phyloP scores from a whole-genome alignment of 2,329 filamentous ascomycete species.

The Xylariaceae sp. region DNA sequence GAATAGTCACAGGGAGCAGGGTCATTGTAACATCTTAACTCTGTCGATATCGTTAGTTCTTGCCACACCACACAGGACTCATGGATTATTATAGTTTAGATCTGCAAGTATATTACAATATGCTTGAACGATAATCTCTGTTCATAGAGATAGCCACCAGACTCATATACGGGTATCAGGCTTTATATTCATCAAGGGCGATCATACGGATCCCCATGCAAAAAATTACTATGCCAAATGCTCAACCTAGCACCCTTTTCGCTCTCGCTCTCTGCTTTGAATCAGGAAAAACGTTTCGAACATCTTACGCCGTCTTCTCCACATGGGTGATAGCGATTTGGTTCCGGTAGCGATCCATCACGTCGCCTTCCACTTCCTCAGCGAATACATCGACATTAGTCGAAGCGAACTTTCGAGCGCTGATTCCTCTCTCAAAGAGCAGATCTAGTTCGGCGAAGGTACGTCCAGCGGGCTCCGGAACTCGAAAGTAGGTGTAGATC shows the following conservation, averaged over 20 bases:
- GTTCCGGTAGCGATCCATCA: constrained; percentile 57
- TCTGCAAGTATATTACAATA: too few species aligned
- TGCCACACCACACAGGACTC: too few species aligned
- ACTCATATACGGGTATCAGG: constrained; percentile 7
- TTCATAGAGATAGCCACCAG: neutral
- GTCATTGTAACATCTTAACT: too few species aligned
- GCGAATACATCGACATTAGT: constrained; percentile 64
- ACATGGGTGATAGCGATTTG: constrained; percentile 44
- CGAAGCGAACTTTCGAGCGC: constrained; percentile 74
- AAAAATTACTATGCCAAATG: neutral
- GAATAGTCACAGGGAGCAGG: too few species aligned
- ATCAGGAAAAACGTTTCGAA: neutral
- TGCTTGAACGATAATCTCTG: too few species aligned
- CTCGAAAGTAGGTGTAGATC: constrained; percentile 80
- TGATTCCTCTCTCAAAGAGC: constrained; percentile 76
- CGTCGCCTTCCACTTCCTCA: constrained; percentile 55
- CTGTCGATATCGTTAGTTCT: too few species aligned
- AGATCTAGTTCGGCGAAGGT: constrained; percentile 88
- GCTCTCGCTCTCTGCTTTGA: neutral
- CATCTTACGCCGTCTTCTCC: constrained; percentile 10
- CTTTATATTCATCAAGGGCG: neutral
- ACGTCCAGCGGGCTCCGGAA: constrained; percentile 80
- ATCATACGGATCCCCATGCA: constrained; percentile 4
- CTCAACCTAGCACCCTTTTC: neutral
- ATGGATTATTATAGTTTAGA: neutral